A percentile compares a stretch with the other conserved stretches of the same genome.
These are phyloP conservation scores for Aspergillus neoniger DNA, from an alignment of 2,329 filamentous ascomycete genomes.

Conservation along the genomic window DNA sequence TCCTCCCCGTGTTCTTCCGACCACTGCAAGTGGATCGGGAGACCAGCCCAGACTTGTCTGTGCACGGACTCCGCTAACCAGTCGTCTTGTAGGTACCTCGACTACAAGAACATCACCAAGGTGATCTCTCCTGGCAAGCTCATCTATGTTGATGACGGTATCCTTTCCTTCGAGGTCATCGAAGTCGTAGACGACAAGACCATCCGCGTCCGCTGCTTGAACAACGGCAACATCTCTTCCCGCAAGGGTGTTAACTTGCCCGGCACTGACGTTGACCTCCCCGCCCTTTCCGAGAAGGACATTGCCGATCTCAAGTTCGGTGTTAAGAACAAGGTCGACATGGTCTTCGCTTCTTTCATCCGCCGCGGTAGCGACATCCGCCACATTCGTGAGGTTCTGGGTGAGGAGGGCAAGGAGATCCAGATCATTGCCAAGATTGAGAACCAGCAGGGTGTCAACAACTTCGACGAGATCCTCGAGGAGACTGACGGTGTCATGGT, in stretches of 20 bases:
- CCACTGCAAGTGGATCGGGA: not conserved
- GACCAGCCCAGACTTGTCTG: not conserved
- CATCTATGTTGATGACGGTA: slow-evolving; percentile 98
- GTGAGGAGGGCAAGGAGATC: slow-evolving; percentile 89
- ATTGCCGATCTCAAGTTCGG: slow-evolving; percentile 90
- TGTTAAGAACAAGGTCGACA: slow-evolving; percentile 98
- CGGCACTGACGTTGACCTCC: slow-evolving; percentile 97
- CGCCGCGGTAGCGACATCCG: slow-evolving; percentile 89
- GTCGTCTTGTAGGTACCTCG: slow-evolving; percentile 70
- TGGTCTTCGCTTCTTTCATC: slow-evolving; percentile 99
- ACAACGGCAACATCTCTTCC: slow-evolving; percentile 98
- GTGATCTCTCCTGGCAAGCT: slow-evolving; percentile 87
- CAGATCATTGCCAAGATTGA: slow-evolving; percentile 99
- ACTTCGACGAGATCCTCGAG: slow-evolving; percentile 94
- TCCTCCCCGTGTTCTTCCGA: not conserved
- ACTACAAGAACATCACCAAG: slow-evolving; percentile 99
- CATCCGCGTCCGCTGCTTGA: slow-evolving; percentile 80
- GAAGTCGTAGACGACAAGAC: slow-evolving; percentile 87
- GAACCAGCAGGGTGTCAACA: slow-evolving; percentile 99
- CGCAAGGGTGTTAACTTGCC: slow-evolving; percentile 99
- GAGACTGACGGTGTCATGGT: slow-evolving; percentile 99
- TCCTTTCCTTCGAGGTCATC: slow-evolving; percentile 92
- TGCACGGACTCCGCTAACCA: slow-evolving; percentile 18
- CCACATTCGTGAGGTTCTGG: slow-evolving; percentile 87
- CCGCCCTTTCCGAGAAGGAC: slow-evolving; percentile 97